Base-by-base conservation (phyloP, 1,284 basidiomycete genomes). In the Naganishia sp. region DNA sequence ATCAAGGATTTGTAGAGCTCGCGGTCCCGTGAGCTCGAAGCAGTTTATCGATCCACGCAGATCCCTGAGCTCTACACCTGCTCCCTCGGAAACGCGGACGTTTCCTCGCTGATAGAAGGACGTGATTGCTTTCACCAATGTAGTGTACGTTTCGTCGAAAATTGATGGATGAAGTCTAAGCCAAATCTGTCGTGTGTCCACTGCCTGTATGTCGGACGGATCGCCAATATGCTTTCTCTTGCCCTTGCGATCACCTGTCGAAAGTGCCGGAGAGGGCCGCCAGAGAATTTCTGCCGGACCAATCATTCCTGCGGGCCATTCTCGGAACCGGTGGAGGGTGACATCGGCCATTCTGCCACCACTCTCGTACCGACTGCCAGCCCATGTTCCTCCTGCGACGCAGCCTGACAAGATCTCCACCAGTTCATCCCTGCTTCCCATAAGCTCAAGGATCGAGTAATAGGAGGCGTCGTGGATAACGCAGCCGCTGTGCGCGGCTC, bases 381-480 rank as follows among this genome's bases (percentile, higher is more conserved):
- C 72, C 64, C 74, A 75, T 17, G 65, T 47, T 17, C 68, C 55
- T 21, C 74, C 73, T 0, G 70, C 74, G 0, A 68, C 67, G 32
- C 77, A 69, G 54, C 66, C 75, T 69, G 84, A 82, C 3, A 96
- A 76, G 7, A 86, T 72, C 6, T 72, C 67, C 47, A 83, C 80
- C 1, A 96, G 74, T 0, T 85, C 76, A 0, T 75, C 73, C 70
- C 88, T 82, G 0, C 83, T 81, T 0, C 90, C 90, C 63, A 82
- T 83, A 4, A 96, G 74, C 74, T 94, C 88, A 18, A 94, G 83
- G 5, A 88, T 82, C 0, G 86, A 85, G 70, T 84, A 85, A 77
- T 95, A 96, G 6, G 92, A 94, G 0, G 88, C 87, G 73, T 97
- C 94, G 67, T 93, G 90, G 0, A 94, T 77, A 62, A 94, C 92